Percentiles rank a stretch among this genome's conserved stretches.
Conservation (phyloP, 441 rosid genomes). For the Francoa sonchifolia region DNA sequence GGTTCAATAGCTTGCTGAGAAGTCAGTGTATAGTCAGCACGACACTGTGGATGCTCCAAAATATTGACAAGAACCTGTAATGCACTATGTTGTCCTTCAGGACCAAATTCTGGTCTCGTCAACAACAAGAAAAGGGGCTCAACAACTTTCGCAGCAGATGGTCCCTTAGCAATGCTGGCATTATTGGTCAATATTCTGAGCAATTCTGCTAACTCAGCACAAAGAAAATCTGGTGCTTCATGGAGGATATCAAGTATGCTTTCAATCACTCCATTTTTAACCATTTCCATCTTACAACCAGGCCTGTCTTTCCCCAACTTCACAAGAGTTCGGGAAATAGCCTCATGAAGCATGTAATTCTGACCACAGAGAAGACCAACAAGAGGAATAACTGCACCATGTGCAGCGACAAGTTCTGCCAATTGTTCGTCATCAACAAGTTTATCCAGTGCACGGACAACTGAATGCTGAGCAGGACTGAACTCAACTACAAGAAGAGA, state of each 20-base stretch:
- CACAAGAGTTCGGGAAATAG: conserved; percentile 93
- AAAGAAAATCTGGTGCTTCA: conserved; percentile 93
- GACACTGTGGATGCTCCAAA: conserved; percentile 96
- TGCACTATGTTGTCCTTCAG: conserved; percentile 94
- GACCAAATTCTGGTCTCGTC: conserved; percentile 76
- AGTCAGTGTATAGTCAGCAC: conserved; percentile 67
- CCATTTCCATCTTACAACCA: conserved; percentile 97
- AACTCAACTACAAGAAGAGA: conserved; percentile 86
- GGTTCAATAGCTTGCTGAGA: conserved; percentile 92
- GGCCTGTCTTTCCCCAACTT: conserved; percentile 99
- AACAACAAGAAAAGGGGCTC: conserved; percentile 80
- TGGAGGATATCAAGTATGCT: conserved; percentile 84
- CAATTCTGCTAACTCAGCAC: conserved; percentile 89
- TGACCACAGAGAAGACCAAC: conserved; percentile 93
- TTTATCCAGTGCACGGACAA: conserved; percentile 89
- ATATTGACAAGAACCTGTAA: conserved; percentile 94
- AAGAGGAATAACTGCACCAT: conserved; percentile 98
- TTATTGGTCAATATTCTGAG: conserved; percentile 95
- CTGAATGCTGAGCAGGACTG: conserved; percentile 94
- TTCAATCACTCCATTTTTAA: conserved; percentile 94
- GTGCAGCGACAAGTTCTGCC: conserved; percentile 98
- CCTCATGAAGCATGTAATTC: conserved; percentile 90
- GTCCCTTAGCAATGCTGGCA: conserved; percentile 91
- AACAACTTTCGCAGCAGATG: conserved; percentile 92
- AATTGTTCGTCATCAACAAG: conserved; percentile 97